phyloP scores from a whole-genome alignment of 495 filamentous ascomycete species.

The Tuber aestivum region DNA sequence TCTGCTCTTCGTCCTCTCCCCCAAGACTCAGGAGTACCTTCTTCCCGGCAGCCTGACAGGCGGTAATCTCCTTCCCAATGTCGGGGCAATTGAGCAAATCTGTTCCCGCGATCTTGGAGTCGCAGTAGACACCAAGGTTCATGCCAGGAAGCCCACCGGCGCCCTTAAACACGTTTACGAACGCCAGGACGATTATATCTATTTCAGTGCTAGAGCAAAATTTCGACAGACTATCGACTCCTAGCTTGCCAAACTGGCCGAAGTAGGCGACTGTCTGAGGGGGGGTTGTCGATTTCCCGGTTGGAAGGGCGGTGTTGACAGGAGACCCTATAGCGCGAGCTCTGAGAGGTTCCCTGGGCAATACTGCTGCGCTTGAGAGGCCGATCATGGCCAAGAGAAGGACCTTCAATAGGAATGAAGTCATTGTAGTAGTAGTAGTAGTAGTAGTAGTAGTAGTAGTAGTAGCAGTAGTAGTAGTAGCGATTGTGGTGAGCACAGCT shows the following conservation, averaged over 20 bases:
- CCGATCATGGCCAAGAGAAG: not conserved
- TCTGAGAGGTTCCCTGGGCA: not conserved
- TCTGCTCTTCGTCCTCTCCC: constrained; percentile 53
- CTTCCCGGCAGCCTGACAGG: constrained; percentile 51
- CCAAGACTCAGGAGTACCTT: constrained; percentile 62
- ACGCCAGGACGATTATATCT: constrained; percentile 64
- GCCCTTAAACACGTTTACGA: constrained; percentile 60
- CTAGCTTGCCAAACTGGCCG: not conserved
- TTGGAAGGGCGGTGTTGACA: not conserved
- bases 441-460: not conserved
- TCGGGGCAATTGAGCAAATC: constrained; percentile 53
- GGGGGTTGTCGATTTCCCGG: not conserved
- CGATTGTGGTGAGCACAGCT: not conserved
- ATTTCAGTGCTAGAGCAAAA: constrained; percentile 56
- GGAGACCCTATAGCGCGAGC: not conserved
- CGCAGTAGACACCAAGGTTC: constrained; percentile 49
- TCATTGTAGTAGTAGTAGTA: not conserved
- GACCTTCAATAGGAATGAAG: not conserved
- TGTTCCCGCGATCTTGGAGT: constrained; percentile 58
- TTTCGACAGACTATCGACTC: constrained; percentile 45
- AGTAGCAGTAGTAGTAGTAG: not conserved
- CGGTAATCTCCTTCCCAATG: constrained; percentile 55
- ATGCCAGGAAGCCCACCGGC: constrained; percentile 42
- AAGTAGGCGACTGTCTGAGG: not conserved
- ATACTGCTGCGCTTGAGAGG: not conserved